phyloP scores from a whole-genome alignment of 2,329 filamentous ascomycete genomes.

The Triangularia setosa region DNA sequence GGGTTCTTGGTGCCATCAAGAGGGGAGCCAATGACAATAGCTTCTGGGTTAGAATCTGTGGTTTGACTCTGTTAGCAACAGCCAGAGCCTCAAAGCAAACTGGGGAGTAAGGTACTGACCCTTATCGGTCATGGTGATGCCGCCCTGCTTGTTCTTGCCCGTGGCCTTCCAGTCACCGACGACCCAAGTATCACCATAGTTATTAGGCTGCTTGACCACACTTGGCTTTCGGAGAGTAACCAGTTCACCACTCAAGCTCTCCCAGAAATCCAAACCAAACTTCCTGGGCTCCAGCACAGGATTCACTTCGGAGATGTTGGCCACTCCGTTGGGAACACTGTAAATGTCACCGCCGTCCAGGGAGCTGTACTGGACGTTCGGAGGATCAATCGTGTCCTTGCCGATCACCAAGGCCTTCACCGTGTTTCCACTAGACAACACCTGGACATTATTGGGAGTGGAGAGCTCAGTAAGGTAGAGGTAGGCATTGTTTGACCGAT shows the following conservation, averaged over 20 bases:
- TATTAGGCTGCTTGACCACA: slow-evolving; percentile 58
- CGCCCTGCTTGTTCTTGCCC: slow-evolving; percentile 59
- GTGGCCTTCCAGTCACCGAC: slow-evolving; percentile 61
- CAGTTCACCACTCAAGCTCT: slow-evolving; percentile 63
- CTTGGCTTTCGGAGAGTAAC: slow-evolving; percentile 58
- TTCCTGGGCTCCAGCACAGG: slow-evolving; percentile 55
- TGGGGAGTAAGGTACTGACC: slow-evolving; percentile 36
- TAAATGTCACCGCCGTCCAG: slow-evolving; percentile 65
- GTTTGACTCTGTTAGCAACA: not conserved
- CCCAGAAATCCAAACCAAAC: slow-evolving; percentile 72
- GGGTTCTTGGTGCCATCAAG: slow-evolving; percentile 63
- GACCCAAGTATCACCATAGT: slow-evolving; percentile 66
- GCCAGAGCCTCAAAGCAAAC: not conserved
- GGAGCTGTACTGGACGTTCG: slow-evolving; percentile 56
- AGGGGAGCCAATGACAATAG: slow-evolving; percentile 61
- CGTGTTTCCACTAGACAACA: slow-evolving; percentile 50
- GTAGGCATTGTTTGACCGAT: slow-evolving; percentile 51
- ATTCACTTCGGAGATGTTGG: slow-evolving; percentile 55
- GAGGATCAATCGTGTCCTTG: slow-evolving; percentile 52
- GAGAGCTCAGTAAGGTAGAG: slow-evolving; percentile 62
- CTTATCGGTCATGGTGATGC: slow-evolving; percentile 57
- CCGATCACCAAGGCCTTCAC: slow-evolving; percentile 60
- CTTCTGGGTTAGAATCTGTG: slow-evolving; percentile 64
- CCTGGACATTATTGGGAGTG: slow-evolving; percentile 49
- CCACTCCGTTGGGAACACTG: slow-evolving; percentile 58